Evolutionary conservation across 192 early-diverging fungal species (phyloP).

Genomic region (Piromyces sp.): DNA sequence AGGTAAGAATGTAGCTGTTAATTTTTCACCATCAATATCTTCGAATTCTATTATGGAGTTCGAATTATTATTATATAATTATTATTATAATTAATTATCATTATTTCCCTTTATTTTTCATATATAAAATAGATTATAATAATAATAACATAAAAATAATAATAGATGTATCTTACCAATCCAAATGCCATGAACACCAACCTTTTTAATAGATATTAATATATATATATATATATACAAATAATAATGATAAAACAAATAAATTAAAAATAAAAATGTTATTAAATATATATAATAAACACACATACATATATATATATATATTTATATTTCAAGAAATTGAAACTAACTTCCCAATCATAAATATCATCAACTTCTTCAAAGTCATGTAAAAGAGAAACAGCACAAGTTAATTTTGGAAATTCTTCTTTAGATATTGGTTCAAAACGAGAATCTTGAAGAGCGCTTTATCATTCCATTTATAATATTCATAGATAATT

Average conservation of each 20-base stretch:
- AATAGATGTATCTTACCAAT: conserved; percentile 60
- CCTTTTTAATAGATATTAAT: background rate
- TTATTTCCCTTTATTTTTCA: too few species aligned
- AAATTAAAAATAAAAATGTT: background rate
- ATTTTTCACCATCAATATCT: background rate
- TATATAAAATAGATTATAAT: too few species aligned
- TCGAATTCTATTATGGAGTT: background rate
- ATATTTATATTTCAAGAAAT: too few species aligned
- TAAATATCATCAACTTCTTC: conserved; percentile 49
- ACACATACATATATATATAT: too few species aligned
- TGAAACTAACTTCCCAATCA: conserved; percentile 71
- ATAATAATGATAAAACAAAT: background rate
- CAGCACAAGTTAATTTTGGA: conserved; percentile 43
- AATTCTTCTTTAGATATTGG: conserved; percentile 58
- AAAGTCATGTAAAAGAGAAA: conserved; percentile 79
- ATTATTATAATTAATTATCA: too few species aligned
- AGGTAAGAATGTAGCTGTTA: conserved; percentile 77
- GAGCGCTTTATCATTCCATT: conserved; percentile 39
- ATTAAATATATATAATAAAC: background rate
- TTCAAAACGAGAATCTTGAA: conserved; percentile 64
- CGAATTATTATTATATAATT: too few species aligned
- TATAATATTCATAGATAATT: too few species aligned
- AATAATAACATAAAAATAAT: too few species aligned
- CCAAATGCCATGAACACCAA: conserved; percentile 85
- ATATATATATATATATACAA: background rate